phyloP scores from a whole-genome alignment of 2,329 filamentous ascomycete genomes.

The Botrytis galanthina region DNA sequence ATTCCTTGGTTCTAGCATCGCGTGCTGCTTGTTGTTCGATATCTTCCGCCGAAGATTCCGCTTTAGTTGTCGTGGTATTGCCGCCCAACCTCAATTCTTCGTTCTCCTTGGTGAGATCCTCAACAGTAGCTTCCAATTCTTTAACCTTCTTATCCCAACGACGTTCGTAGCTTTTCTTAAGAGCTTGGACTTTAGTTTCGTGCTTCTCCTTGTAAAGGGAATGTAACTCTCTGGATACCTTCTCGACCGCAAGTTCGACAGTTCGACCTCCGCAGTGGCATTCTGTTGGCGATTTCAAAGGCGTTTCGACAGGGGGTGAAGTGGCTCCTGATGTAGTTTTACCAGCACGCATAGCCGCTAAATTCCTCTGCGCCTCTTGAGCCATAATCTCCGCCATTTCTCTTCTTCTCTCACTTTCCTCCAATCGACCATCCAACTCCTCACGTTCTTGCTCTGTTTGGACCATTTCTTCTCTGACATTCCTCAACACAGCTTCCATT shows the following conservation, averaged over 20 bases:
- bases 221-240: constrained; percentile 91
- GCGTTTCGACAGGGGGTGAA: constrained; percentile 40
- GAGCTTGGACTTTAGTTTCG: constrained; percentile 87
- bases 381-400: constrained; percentile 74
- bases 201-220: constrained; percentile 95
- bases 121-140: constrained; percentile 71
- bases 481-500: constrained; percentile 77
- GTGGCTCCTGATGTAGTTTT: constrained; percentile 40
- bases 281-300: constrained; percentile 34
- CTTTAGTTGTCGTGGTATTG: constrained; percentile 63
- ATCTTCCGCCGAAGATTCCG: constrained; percentile 44
- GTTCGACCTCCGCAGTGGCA: constrained; percentile 48
- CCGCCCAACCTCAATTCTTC: constrained; percentile 61
- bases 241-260: constrained; percentile 82
- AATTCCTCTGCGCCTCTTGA: constrained; percentile 72
- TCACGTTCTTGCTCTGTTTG: constrained; percentile 78
- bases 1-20: constrained; percentile 79
- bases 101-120: constrained; percentile 69
- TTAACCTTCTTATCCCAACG: constrained; percentile 86
- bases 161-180: constrained; percentile 81
- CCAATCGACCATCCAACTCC: constrained; percentile 69
- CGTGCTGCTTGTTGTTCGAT: constrained; percentile 62
- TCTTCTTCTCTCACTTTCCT: constrained; percentile 72
- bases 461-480: constrained; percentile 78
- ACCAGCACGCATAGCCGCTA: constrained; percentile 69